phyloP scores from a whole-genome alignment of 768 basidiomycete species.

The Mycena leptocephala region DNA sequence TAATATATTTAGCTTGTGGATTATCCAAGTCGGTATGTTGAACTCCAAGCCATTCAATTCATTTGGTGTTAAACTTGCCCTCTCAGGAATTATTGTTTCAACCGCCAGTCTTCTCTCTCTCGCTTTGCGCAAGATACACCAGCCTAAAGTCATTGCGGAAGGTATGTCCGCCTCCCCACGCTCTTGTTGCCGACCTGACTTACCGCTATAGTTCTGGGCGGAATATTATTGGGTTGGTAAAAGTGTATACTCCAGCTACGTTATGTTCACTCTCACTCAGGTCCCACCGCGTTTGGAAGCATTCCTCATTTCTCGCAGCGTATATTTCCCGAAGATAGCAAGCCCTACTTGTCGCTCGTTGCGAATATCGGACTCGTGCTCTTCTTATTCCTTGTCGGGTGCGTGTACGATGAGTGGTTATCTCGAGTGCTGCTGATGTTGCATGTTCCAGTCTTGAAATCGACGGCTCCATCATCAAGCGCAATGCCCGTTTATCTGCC shows the following conservation, averaged over 20 bases:
- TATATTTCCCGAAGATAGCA: conserved; percentile 84
- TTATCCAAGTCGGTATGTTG: conserved; percentile 81
- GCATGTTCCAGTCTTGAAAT: conserved; percentile 73
- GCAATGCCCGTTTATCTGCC: conserved; percentile 78
- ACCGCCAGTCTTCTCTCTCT: conserved; percentile 86
- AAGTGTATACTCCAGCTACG: not conserved
- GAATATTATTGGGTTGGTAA: conserved; percentile 82
- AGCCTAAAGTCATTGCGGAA: conserved; percentile 91
- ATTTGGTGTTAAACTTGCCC: not conserved
- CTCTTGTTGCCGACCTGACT: not conserved
- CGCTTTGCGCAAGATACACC: conserved; percentile 79
- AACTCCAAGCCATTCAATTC: not conserved
- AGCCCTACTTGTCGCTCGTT: conserved; percentile 86
- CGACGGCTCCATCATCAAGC: conserved; percentile 83
- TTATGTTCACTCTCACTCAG: conserved; percentile 41
- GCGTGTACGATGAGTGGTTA: not conserved
- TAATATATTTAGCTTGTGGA: conserved; percentile 68
- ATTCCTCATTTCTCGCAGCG: conserved; percentile 92
- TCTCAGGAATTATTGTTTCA: conserved; percentile 83
- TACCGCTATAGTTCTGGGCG: conserved; percentile 74
- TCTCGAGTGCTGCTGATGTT: not conserved
- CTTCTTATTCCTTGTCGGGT: conserved; percentile 93
- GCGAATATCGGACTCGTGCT: conserved; percentile 92
- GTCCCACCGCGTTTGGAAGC: conserved; percentile 74
- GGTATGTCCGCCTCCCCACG: conserved; percentile 21